Base-by-base conservation (phyloP, 73 alveolate species). In the Paramecium pentaurelia region DNA sequence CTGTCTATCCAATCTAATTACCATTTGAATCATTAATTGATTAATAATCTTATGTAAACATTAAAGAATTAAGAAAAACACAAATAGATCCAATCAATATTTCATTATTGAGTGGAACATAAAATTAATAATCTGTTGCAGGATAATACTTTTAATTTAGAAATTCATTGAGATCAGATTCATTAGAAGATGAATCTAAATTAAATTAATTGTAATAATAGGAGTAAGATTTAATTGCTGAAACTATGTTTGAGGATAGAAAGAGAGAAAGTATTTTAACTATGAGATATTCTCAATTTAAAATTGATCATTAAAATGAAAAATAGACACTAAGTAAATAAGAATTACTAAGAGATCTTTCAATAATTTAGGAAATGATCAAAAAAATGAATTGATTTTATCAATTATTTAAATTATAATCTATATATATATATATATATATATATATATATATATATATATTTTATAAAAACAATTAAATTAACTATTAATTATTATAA, bases 21-120 rank as follows among this genome's bases (percentile, higher is more conserved):
- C 91, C 91, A 8, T 80, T 45, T 80, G 91, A 80, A 49, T 27
- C 37, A 11, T 80, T 45, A 6, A 44, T 80, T 18, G 91, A 80
- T 20, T 45, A 49, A 47, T 20, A 42, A 27, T 42, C 71, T 6
- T 80, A 80, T 49, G 8, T 16, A 3, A 44, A 20, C 12, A 28
- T 64, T 3, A 32, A 44, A 25, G 58, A 80, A 45, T 18, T 45
- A 32, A 80, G 60, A 73, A 37, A 73, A 73, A 73, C 40, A 34
- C 40, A 73, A 16, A 38, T 73, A 36, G 87, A 73, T 16, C 87
- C 87, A 73, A 73, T 73, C 8, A 73, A 73, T 73, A 73, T 37
- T 14, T 37, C 60, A 34, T 73, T 73, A 40, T 38, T 40, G 7
- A 16, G 87, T 73, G 60, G 58, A 14, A 6, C 18, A 20, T 38